Evolutionary conservation across 352 stramenopile species (phyloP).

Genomic region (Phytophthora lateralis): DNA sequence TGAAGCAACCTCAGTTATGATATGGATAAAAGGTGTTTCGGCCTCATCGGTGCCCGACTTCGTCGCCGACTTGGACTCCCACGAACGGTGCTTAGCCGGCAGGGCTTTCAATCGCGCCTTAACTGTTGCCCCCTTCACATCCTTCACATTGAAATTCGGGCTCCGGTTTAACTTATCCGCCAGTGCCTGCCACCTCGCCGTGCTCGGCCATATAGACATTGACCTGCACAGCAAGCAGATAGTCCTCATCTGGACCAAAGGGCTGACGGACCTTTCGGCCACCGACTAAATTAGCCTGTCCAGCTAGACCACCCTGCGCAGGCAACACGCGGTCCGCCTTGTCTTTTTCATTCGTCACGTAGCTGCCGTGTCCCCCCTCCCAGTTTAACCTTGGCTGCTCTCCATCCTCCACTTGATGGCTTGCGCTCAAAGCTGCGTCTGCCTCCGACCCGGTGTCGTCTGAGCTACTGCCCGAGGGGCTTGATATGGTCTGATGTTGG

Average conservation of each 20-base stretch:
- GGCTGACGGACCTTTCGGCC: conserved; percentile 8
- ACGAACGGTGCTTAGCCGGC: not conserved
- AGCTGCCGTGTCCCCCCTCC: not conserved
- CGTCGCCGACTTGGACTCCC: conserved; percentile 3
- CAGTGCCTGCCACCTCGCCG: conserved; percentile 1
- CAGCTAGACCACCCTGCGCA: not conserved
- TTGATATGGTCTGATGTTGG: not conserved
- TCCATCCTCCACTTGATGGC: not conserved
- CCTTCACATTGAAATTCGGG: conserved; percentile 11
- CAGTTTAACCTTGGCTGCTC: not conserved
- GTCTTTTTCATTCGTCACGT: not conserved
- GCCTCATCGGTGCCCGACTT: conserved; percentile 4
- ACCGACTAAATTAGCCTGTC: not conserved
- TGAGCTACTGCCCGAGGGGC: not conserved
- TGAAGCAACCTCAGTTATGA: conserved; percentile 1
- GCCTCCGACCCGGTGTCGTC: not conserved
- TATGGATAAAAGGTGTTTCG: not conserved
- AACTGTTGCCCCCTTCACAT: conserved; percentile 5
- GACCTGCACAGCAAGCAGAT: conserved; percentile 17
- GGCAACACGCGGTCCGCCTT: not conserved
- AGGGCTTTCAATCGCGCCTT: conserved; percentile 12
- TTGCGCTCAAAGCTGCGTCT: not conserved
- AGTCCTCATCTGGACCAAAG: conserved; percentile 13
- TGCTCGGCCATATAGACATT: conserved; percentile 3
- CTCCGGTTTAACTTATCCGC: conserved; percentile 10